phyloP scores from a whole-genome alignment of 2,329 filamentous ascomycete genomes.

The Septoria linicola region DNA sequence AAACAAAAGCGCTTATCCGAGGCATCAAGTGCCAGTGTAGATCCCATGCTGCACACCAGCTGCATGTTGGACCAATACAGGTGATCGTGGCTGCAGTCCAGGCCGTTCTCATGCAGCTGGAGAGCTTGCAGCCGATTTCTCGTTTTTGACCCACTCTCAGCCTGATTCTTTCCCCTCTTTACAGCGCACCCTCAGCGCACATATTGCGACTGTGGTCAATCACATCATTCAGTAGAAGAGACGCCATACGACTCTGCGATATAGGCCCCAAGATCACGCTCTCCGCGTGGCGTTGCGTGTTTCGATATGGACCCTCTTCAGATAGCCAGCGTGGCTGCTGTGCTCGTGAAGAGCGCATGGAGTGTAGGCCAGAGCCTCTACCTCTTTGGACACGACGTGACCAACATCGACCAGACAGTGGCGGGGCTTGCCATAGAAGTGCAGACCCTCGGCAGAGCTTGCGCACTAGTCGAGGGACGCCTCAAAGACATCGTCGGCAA shows the following conservation, averaged over 20 bases:
- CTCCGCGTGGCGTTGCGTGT: too few species aligned
- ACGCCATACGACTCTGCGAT: too few species aligned
- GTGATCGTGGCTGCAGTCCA: neutral
- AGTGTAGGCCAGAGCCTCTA: slow-evolving; percentile 13
- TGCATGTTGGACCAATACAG: neutral
- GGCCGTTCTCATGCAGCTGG: neutral
- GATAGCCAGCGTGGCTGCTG: slow-evolving; percentile 9
- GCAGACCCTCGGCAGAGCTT: slow-evolving; percentile 15
- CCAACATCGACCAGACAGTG: slow-evolving; percentile 14
- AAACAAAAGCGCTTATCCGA: too few species aligned
- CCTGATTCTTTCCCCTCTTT: neutral
- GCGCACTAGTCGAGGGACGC: slow-evolving; percentile 15
- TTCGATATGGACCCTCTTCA: slow-evolving; percentile 2
- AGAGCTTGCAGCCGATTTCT: neutral
- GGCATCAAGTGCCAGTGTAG: too few species aligned
- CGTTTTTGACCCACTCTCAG: neutral
- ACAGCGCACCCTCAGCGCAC: too few species aligned
- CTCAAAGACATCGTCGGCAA: slow-evolving; percentile 13
- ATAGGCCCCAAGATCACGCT: too few species aligned
- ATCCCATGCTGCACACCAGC: neutral
- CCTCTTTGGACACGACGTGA: slow-evolving; percentile 15
- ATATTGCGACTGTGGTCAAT: too few species aligned
- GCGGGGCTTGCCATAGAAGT: slow-evolving; percentile 8
- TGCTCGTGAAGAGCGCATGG: slow-evolving; percentile 11
- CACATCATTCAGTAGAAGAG: too few species aligned